Evolutionary conservation across 345 rosid species (phyloP).

Genomic region (Cardiospermum halicacabum): DNA sequence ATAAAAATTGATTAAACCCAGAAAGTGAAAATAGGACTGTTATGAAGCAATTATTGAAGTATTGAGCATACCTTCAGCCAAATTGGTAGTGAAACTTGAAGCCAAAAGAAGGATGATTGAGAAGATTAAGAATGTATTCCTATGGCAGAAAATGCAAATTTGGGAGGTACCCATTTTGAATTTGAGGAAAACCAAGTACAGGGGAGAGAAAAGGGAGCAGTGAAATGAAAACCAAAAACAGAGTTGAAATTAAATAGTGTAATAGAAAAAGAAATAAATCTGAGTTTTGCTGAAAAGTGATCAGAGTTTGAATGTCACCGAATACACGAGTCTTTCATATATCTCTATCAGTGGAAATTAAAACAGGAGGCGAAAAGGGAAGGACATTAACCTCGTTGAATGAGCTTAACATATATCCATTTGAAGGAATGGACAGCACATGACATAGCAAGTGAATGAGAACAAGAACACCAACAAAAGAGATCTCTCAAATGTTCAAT

Average conservation of each 20-base stretch:
- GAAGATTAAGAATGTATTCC: constrained; percentile 23
- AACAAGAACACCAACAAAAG: constrained; percentile 15
- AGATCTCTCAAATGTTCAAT: constrained; percentile 9
- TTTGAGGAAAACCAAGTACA: constrained; percentile 7
- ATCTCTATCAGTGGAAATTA: constrained; percentile 19
- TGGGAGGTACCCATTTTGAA: constrained; percentile 33
- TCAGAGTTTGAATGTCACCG: constrained; percentile 25
- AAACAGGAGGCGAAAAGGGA: constrained; percentile 28
- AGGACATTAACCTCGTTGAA: constrained; percentile 35
- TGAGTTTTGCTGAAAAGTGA: constrained; percentile 27
- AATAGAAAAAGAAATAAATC: constrained; percentile 16
- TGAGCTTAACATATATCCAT: constrained; percentile 19
- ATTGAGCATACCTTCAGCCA: constrained; percentile 35
- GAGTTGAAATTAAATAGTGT: constrained; percentile 12
- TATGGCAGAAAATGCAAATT: constrained; percentile 18
- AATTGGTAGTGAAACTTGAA: constrained; percentile 22
- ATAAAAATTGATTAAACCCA: constrained; percentile 1
- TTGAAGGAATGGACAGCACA: constrained; percentile 1
- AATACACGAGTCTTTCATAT: background rate
- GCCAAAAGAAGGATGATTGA: constrained; percentile 31
- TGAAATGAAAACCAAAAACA: constrained; percentile 4
- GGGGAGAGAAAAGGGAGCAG: background rate
- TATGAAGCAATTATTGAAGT: background rate
- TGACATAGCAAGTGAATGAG: background rate
- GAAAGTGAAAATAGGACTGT: background rate